Base-by-base conservation (phyloP, 2,329 filamentous ascomycete species). In the Cercospora sojina region DNA sequence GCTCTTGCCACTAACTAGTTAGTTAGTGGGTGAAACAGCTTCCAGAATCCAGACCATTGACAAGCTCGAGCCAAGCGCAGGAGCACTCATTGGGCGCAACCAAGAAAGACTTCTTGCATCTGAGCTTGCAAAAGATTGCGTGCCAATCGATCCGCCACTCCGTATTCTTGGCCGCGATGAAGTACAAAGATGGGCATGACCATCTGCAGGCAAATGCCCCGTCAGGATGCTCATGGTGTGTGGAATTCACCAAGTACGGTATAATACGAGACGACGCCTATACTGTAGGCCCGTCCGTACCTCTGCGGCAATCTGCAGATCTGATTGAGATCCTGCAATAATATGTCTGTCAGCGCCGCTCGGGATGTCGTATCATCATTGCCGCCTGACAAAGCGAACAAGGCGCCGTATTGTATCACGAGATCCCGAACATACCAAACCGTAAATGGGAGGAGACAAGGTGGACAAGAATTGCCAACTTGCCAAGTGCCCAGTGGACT, bases 391-490 rank as follows among this genome's bases (percentile, higher is more conserved):
- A 35, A 62, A 53, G 59, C 27, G 43, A 31, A 53, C 41, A 38
- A 62, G 41, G 59, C 41, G 59, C 53, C 53, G 18, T 20, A 27
- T 27, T 43, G 59, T 38, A 31, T 62, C 43, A 49, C 47, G 27
- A 53, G 38, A 51, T 35, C 8, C 27, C 29, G 20, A 32, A 8
- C 58, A 53, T 20, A 9, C 43, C 59, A 62, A 62, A 23, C 57
- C 59, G 49, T 7, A 62, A 62, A 55, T 18, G 43, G 59, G 41
- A 62, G 59, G 59, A 62, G 59, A 31, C 41, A 62, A 62, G 59
- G 43, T 23, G 7, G 16, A 20, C 59, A 62, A 62, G 59, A 62
- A 18, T 18, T n/a, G 59, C 59, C 59, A 62, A 62, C 13, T 18
- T n/a, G 59, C 59, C 59, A 62, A 62, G 59, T 29, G 59, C 59